phyloP scores from a whole-genome alignment of 768 basidiomycete species.

The Porphyrellus cyaneotinctus region DNA sequence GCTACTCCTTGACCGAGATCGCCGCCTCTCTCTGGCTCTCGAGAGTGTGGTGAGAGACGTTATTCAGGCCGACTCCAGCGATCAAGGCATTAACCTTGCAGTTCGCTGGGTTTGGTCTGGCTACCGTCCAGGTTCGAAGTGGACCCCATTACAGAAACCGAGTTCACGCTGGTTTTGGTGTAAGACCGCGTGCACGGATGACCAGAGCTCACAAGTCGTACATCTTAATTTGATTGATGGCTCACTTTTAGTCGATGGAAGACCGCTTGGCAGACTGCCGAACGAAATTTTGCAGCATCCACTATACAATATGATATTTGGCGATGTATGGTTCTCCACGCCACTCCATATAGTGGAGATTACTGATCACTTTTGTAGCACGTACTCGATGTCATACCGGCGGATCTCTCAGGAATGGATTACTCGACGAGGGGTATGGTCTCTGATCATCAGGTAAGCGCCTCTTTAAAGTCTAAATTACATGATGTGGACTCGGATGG shows the following conservation, averaged over 20 bases:
- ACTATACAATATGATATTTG: slow-evolving; percentile 21
- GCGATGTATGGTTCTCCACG: slow-evolving; percentile 15
- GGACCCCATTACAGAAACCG: slow-evolving; percentile 10
- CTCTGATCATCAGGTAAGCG: slow-evolving; percentile 17
- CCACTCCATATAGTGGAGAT: too few relatives aligned
- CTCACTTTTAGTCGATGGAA: slow-evolving; percentile 26
- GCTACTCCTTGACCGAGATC: slow-evolving; percentile 29
- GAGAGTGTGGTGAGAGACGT: slow-evolving; percentile 6
- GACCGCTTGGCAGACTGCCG: slow-evolving; percentile 24
- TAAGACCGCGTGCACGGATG: slow-evolving; percentile 5
- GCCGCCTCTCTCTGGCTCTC: slow-evolving; percentile 26
- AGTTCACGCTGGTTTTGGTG: slow-evolving; percentile 24
- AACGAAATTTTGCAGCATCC: slow-evolving; percentile 14
- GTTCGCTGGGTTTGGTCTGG: slow-evolving; percentile 18
- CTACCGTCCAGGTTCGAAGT: slow-evolving; percentile 24
- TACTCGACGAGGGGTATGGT: slow-evolving; percentile 20
- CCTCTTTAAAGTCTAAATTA: neutral
- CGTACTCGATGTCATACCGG: slow-evolving; percentile 7
- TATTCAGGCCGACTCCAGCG: neutral
- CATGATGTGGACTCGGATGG: neutral
- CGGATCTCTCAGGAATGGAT: slow-evolving; percentile 25
- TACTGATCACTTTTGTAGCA: slow-evolving; percentile 12
- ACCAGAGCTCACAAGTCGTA: slow-evolving; percentile 20
- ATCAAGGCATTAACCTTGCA: slow-evolving; percentile 18
- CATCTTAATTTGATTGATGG: slow-evolving; percentile 25